Evolutionary conservation across 1,139 yeast genomes (phyloP).

Genomic region (Diutina mesorugosa): DNA sequence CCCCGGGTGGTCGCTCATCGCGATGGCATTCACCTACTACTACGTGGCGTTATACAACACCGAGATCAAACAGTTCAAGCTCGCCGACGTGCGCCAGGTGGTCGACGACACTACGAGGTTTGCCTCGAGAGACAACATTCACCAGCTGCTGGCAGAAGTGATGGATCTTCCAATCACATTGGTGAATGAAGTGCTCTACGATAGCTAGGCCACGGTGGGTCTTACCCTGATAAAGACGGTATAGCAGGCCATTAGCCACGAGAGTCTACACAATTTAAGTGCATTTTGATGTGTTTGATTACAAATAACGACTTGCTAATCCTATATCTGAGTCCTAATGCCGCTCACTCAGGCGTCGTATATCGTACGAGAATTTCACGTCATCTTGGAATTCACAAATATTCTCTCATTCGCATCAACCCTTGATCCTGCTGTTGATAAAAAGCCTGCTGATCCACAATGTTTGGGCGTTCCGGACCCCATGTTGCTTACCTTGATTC

Average conservation of each 20-base stretch:
- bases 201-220: slow-evolving; percentile 5
- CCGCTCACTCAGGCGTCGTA: too few species aligned
- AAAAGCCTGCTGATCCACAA: too few species aligned
- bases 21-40: slow-evolving; percentile 59
- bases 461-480: too few species aligned
- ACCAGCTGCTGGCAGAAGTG: slow-evolving; percentile 63
- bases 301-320: too few species aligned
- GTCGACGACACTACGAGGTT: slow-evolving; percentile 56
- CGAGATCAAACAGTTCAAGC: slow-evolving; percentile 52
- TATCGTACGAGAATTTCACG: too few species aligned
- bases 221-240: neutral
- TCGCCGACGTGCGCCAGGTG: slow-evolving; percentile 48
- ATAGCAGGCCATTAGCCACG: neutral
- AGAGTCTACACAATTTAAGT: too few species aligned
- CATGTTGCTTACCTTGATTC: too few species aligned
- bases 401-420: too few species aligned
- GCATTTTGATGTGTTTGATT: too few species aligned
- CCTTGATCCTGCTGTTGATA: too few species aligned
- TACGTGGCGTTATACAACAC: slow-evolving; percentile 61
- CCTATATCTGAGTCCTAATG: too few species aligned
- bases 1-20: slow-evolving; percentile 57
- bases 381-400: too few species aligned
- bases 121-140: slow-evolving; percentile 23
- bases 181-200: slow-evolving; percentile 59
- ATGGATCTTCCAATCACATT: slow-evolving; percentile 68